Conservation (phyloP, 371 early-diverging fungal genomes). For the Syncephalastrum monosporum region DNA sequence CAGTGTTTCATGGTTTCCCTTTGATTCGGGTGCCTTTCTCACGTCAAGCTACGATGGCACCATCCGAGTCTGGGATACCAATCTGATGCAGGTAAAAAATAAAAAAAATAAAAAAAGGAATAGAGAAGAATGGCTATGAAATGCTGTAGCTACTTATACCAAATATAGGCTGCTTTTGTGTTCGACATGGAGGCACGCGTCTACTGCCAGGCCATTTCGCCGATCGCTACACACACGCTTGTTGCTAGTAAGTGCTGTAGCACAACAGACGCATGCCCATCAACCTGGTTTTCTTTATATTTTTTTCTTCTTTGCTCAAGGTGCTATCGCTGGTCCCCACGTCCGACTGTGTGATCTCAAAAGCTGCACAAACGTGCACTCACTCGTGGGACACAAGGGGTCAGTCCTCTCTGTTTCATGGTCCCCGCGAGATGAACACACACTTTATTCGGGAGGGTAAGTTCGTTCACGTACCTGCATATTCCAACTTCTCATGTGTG, state of each 20-base stretch:
- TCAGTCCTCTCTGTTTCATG: constrained; percentile 71
- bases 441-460: constrained; percentile 83
- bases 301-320: constrained; percentile 16
- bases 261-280: background rate
- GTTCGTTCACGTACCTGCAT: background rate
- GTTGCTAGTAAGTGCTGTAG: constrained; percentile 63
- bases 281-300: background rate
- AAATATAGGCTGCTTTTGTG: constrained; percentile 53
- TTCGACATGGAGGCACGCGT: constrained; percentile 70
- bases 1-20: constrained; percentile 81
- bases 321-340: constrained; percentile 64
- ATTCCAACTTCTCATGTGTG: background rate
- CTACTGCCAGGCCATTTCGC: constrained; percentile 69
- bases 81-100: constrained; percentile 58
- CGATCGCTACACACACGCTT: constrained; percentile 72
- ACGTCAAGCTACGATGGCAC: constrained; percentile 80
- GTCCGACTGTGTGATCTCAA: constrained; percentile 81
- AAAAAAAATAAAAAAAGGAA: too few relatives aligned
- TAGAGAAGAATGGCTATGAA: background rate
- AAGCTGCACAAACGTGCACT: constrained; percentile 74
- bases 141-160: background rate
- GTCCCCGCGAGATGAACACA: constrained; percentile 77
- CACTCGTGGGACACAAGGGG: constrained; percentile 74
- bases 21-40: constrained; percentile 85
- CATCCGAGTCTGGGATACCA: constrained; percentile 86